Base-by-base conservation (phyloP, 208 protist species). In the Acanthamoeba polyphaga region DNA sequence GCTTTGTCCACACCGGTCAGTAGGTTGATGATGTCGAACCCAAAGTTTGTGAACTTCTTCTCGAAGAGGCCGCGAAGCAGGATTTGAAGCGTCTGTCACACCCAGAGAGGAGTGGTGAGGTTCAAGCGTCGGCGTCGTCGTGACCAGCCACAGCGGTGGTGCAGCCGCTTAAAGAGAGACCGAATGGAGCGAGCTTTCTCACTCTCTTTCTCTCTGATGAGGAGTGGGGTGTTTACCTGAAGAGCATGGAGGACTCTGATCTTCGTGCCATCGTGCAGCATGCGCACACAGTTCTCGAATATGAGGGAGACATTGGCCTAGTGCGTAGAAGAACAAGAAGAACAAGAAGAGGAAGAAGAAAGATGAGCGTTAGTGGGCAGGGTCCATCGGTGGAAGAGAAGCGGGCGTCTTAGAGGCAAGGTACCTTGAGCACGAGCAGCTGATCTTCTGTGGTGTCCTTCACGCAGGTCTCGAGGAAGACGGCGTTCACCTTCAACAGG, bases 41-140 rank as follows among this genome's bases (percentile, higher is more conserved):
- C 87, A 55, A 92, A 74, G 32, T 72, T 76, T 6, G 24, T 76
- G 87, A 92, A 92, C 62, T 92, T 92, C 34, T 92, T 92, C 32
- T 51, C 32, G 62, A 92, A 92, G 87, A 92, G 55, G 27, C 53
- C 49, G 5, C 87, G 87, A 4, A 92, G 87, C 87, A 92, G 22
- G 64, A 76, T 53, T 51, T 55, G 43, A 6, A 92, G 8, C 15
- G 87, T 92, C 87, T 92, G 64, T 27, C 38, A 85, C 0, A 62
- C 15, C 58, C 12, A 64, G 58, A 24, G 58, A 64, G 19, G 4
- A 24, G 58, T 66, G 60, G 24, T 13, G 4, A 13, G 17, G 17
- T 19, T 5, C 1, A 19, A 58, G 53, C 53, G 53, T 22, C 4
- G 51, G 51, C 8, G 51, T 55, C 9, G 51, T 38, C 38, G 3